These are phyloP conservation scores for Trametes cinnabarina DNA, from an alignment of 768 basidiomycete species.

Conservation along the genomic window DNA sequence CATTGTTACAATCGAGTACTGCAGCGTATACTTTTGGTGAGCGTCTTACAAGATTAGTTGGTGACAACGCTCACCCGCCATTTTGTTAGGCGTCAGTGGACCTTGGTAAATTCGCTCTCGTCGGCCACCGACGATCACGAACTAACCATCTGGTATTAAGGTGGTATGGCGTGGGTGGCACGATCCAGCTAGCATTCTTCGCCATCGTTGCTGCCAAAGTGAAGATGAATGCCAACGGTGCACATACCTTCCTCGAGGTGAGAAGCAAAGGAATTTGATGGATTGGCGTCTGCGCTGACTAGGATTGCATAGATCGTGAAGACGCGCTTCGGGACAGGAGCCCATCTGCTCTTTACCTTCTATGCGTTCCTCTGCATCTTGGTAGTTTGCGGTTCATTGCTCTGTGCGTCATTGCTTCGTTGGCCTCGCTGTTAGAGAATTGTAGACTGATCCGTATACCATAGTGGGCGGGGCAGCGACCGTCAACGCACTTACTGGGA, in stretches of 20 bases:
- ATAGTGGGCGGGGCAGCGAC: constrained; percentile 30
- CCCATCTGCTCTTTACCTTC: constrained; percentile 51
- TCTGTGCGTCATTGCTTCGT: constrained; percentile 35
- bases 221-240: constrained; percentile 58
- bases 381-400: constrained; percentile 48
- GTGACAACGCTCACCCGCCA: too few species aligned
- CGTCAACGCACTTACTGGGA: constrained; percentile 31
- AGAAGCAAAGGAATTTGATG: neutral
- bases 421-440: constrained; percentile 9
- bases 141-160: constrained; percentile 20
- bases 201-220: constrained; percentile 54
- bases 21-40: constrained; percentile 48
- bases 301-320: constrained; percentile 43
- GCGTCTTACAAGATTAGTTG: neutral
- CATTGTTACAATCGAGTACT: constrained; percentile 52
- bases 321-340: constrained; percentile 44
- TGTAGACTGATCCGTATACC: constrained; percentile 26
- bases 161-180: constrained; percentile 53
- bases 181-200: constrained; percentile 53
- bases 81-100: constrained; percentile 44
- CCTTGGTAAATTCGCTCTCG: constrained; percentile 38
- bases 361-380: constrained; percentile 52
- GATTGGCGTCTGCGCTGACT: neutral
- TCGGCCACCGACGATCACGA: neutral
- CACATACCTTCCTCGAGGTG: constrained; percentile 56